Evolutionary conservation across 805 yeast genomes (phyloP).

Genomic region (Zygoascus ofunaensis): DNA sequence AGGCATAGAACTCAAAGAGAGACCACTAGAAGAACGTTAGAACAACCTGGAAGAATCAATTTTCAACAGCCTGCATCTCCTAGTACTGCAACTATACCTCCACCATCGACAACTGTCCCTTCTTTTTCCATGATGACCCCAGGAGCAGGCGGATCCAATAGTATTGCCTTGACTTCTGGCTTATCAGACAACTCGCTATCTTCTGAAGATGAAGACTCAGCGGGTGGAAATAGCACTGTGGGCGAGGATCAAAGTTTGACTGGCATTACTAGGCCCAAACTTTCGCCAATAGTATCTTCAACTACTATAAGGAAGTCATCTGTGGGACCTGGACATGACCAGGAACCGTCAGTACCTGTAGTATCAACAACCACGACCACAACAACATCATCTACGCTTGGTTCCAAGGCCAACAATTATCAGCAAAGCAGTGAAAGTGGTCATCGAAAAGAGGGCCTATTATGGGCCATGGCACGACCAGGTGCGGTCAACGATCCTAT

Average conservation of each 20-base stretch:
- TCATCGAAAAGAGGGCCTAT: constrained; percentile 32
- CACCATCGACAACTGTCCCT: not conserved
- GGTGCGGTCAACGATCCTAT: constrained; percentile 27
- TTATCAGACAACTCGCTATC: not conserved
- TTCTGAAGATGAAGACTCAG: not conserved
- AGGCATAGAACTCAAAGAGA: constrained; percentile 32
- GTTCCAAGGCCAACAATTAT: not conserved
- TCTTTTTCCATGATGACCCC: not conserved
- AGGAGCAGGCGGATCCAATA: not conserved
- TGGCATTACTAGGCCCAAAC: not conserved
- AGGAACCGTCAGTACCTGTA: not conserved
- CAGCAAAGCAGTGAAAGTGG: not conserved
- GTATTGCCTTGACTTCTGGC: not conserved
- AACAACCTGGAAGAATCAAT: constrained; percentile 18
- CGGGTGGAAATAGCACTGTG: not conserved
- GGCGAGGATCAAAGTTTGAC: not conserved
- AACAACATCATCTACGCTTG: not conserved
- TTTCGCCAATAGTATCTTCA: not conserved
- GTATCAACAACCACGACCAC: not conserved
- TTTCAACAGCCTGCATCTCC: not conserved
- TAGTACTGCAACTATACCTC: not conserved
- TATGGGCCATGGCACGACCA: constrained; percentile 37
- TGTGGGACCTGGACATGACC: not conserved
- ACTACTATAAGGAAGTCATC: not conserved
- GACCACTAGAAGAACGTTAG: constrained; percentile 29